Evolutionary conservation across 768 basidiomycete species (phyloP).

Genomic region (Tephrocybe sp.): DNA sequence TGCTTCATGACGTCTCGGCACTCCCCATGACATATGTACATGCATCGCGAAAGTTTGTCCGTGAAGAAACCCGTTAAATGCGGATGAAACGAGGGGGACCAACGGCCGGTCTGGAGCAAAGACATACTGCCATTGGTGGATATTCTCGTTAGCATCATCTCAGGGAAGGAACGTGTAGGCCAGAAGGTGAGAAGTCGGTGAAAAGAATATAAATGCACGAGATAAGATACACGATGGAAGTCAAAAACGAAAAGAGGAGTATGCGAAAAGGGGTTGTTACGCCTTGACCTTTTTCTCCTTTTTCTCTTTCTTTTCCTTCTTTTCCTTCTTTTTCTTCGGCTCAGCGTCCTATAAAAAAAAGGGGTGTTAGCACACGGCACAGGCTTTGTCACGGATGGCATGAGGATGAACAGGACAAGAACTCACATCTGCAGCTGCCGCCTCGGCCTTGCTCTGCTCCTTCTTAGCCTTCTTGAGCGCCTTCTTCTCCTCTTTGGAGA

Average conservation of each 20-base stretch:
- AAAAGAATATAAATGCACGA: neutral
- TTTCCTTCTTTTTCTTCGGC: slow-evolving; percentile 53
- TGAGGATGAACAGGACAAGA: slow-evolving; percentile 8
- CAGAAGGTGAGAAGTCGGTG: neutral
- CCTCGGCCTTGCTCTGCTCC: slow-evolving; percentile 54
- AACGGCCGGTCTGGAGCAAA: no score
- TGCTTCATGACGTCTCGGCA: no score
- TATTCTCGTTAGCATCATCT: neutral
- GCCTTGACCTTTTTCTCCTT: slow-evolving; percentile 35
- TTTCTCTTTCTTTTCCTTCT: slow-evolving; percentile 45
- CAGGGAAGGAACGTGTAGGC: neutral
- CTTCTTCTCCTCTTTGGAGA: slow-evolving; percentile 86
- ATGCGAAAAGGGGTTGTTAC: slow-evolving; percentile 14
- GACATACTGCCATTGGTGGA: neutral
- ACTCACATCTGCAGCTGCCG: slow-evolving; percentile 39
- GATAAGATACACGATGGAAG: slow-evolving; percentile 9
- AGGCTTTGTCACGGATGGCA: slow-evolving; percentile 1
- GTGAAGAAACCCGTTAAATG: no score
- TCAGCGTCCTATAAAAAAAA: slow-evolving; percentile 16
- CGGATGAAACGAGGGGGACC: no score
- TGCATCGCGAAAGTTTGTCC: no score
- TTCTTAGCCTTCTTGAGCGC: slow-evolving; percentile 77
- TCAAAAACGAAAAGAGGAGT: slow-evolving; percentile 12
- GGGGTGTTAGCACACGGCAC: neutral
- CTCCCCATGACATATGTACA: no score